Percentiles rank a stretch among this genome's conserved stretches.
These are phyloP conservation scores for Mallotus nudiflorus DNA, from an alignment of 345 rosid genomes.

Conservation along the genomic window DNA sequence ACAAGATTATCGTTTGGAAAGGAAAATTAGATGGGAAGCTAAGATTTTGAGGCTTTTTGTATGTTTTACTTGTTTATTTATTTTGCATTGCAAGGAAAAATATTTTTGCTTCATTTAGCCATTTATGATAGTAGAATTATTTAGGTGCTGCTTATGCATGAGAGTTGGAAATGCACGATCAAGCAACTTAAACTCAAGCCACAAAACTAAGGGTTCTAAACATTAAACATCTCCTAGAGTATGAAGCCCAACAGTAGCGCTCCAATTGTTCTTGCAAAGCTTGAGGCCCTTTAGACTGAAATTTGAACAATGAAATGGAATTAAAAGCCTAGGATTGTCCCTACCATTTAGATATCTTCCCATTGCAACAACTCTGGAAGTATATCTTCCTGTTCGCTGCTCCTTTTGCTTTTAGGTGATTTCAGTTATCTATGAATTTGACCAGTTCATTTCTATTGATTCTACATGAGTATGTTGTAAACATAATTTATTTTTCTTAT, in stretches of 20 bases:
- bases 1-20: not conserved
- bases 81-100: not conserved
- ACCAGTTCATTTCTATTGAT: no score
- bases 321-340: not conserved
- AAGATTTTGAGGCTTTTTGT: not conserved
- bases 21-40: not conserved
- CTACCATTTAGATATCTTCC: not conserved
- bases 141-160: not conserved
- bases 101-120: not conserved
- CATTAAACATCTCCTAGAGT: not conserved
- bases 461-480: not conserved
- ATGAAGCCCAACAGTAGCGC: not conserved
- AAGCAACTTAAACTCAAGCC: not conserved
- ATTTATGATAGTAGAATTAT: not conserved
- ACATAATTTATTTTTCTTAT: not conserved
- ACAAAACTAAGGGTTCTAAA: not conserved
- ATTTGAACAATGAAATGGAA: not conserved
- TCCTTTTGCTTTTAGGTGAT: not conserved
- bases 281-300: not conserved
- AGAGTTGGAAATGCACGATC: not conserved
- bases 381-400: no score
- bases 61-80: not conserved
- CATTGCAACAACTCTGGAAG: not conserved
- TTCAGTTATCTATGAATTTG: not conserved
- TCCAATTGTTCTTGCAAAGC: not conserved